Evolutionary conservation across 2,329 filamentous ascomycete species (phyloP), one percentile per base, ranked within the genome.

Genomic region (Fusarium foetens): DNA sequence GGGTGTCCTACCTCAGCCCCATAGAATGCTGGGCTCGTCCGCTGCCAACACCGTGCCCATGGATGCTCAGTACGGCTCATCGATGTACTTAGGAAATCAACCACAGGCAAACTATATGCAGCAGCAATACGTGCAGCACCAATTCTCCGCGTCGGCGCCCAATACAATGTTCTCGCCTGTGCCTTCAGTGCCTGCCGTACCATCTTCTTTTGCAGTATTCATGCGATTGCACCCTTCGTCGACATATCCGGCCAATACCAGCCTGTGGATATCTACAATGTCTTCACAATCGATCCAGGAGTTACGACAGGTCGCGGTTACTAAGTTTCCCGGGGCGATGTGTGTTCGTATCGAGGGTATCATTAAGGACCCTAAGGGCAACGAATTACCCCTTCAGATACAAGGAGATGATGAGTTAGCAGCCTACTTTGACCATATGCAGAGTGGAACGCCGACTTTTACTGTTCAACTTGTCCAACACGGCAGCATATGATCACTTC

Each of bases 321-420:
- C 84, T 16, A 92, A 90, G 77, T 90, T 90, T 66, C 88, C 90
- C 0, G 89, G 88, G 11, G 86, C 87, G 0, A 77, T 86, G 19
- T 88, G 92, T 55, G 81, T 86, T 38, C 86, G 86, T 33, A 85
- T 94, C 21, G 89, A 94, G 75, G 93, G 92, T 5, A 81, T 93
- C 31, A 84, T 93, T 55, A 89, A 87, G 75, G 86, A 89, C 75
- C 85, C 82, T 19, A 85, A 85, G 70, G 90, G 88, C 9, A 85
- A 85, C 54, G 91, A 93, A 76, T 84, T 92, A 48, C 84, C 84
- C 21, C 87, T 93, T 75, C 82, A 86, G 61, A 91, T 95, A 74
- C 90, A 91, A 60, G 86, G 90, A 43, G 91, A 95, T 74, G 88
- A 90, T 69, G 92, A 95, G 81, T 79, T 96, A 69, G 87, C 87